Evolutionary conservation across 352 stramenopile genomes (phyloP).

Genomic region (Phytophthora palmivora): DNA sequence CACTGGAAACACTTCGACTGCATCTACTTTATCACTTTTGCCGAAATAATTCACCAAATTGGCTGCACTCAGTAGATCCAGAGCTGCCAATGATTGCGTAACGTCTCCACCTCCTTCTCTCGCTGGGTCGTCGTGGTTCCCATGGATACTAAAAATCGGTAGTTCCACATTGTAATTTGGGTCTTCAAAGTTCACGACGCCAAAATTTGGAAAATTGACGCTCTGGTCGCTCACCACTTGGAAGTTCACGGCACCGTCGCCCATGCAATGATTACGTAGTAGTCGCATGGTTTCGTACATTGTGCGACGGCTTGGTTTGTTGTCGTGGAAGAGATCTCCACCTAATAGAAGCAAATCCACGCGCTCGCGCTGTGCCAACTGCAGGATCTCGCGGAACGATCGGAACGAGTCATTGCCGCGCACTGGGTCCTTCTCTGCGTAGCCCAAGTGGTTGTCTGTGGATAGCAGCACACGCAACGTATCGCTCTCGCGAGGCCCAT

Average conservation of each 20-base stretch:
- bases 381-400: constrained; percentile 90
- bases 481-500: constrained; percentile 34
- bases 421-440: constrained; percentile 96
- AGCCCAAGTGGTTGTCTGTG: constrained; percentile 99
- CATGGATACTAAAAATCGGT: constrained; percentile 98
- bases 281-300: constrained; percentile 98
- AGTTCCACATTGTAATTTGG: constrained; percentile 95
- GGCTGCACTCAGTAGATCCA: constrained; percentile 95
- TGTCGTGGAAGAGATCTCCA: constrained; percentile 99
- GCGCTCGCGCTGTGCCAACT: constrained; percentile 61
- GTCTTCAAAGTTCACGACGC: constrained; percentile 97
- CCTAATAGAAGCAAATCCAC: constrained; percentile 95
- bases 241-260: constrained; percentile 82
- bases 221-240: constrained; percentile 92
- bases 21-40: constrained; percentile 92
- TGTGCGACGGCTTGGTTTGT: constrained; percentile 97
- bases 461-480: constrained; percentile 93
- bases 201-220: constrained; percentile 91
- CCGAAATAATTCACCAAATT: constrained; percentile 99
- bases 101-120: constrained; percentile 80
- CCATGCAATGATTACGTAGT: constrained; percentile 96
- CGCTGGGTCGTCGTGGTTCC: constrained; percentile 99
- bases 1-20: constrained; percentile 96
- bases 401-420: constrained; percentile 94
- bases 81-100: constrained; percentile 90